Evolutionary conservation across 176 grass and related monocot species (phyloP).

Genomic region (sorghum (Sorghum bicolor)): DNA sequence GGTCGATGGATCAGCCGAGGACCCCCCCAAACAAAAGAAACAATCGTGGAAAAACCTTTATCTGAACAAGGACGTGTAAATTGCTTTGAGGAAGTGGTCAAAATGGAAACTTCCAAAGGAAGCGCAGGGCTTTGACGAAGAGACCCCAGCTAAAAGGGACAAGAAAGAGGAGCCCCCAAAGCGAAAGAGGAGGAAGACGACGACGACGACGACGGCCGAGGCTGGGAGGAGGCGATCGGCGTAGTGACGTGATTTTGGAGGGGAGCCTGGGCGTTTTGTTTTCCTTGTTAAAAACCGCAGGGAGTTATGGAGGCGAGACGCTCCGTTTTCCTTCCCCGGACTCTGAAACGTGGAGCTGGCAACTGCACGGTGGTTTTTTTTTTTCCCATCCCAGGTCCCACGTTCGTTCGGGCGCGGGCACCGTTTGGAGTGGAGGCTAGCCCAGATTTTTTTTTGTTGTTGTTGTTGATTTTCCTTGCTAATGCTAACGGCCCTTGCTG

Average conservation of each 20-base stretch:
- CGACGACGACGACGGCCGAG: too few species aligned
- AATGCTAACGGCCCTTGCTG: neutral
- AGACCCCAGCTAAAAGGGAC: conserved; percentile 7
- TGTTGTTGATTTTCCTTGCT: too few species aligned
- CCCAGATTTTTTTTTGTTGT: too few species aligned
- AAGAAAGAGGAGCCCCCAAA: conserved; percentile 29
- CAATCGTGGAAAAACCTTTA: neutral
- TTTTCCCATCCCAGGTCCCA: neutral
- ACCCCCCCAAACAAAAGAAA: neutral
- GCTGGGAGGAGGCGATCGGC: neutral
- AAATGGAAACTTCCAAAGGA: conserved; percentile 2
- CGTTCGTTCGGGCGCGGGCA: neutral
- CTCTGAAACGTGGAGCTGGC: neutral
- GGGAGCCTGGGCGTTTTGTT: neutral
- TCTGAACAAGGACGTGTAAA: neutral
- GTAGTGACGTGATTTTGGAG: neutral
- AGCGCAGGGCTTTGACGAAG: conserved; percentile 8
- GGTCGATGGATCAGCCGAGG: neutral
- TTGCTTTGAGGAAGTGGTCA: conserved; percentile 43
- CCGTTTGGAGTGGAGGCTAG: too few species aligned
- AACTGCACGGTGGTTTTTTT: neutral
- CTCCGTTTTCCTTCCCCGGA: neutral
- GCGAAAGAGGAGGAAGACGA: neutral
- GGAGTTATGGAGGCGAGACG: conserved; percentile 26
- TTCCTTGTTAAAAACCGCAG: conserved; percentile 5